Evolutionary conservation across 768 basidiomycete genomes (phyloP).

Genomic region (Suillus weaverae): DNA sequence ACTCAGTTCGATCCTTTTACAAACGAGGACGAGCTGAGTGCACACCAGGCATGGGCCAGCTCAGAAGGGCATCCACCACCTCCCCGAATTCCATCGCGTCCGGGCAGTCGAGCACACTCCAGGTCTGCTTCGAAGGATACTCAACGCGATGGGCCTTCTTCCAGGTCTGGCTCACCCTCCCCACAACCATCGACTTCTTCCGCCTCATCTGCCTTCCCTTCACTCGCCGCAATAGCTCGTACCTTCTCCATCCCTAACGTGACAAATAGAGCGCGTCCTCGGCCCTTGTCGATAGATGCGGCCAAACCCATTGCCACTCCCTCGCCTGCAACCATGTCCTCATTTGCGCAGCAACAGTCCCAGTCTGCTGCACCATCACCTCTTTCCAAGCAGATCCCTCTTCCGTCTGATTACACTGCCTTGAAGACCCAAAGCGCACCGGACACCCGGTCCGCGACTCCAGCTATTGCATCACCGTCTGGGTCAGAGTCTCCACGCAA

Average conservation of each 20-base stretch:
- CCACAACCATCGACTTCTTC: slow-evolving; percentile 15
- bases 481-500: slow-evolving; percentile 32
- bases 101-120: slow-evolving; percentile 10
- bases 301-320: slow-evolving; percentile 59
- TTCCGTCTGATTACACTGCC: slow-evolving; percentile 5
- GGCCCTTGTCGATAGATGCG: slow-evolving; percentile 63
- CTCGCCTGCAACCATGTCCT: slow-evolving; percentile 57
- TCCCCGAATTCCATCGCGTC: slow-evolving; percentile 30
- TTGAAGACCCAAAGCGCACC: slow-evolving; percentile 12
- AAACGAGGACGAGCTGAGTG: slow-evolving; percentile 55
- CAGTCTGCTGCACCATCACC: slow-evolving; percentile 11
- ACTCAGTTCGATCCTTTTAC: slow-evolving; percentile 70
- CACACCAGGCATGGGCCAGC: slow-evolving; percentile 63
- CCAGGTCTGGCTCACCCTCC: slow-evolving; percentile 26
- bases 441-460: slow-evolving; percentile 27
- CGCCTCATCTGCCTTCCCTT: slow-evolving; percentile 49
- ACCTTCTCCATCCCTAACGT: slow-evolving; percentile 58
- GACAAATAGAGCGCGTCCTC: slow-evolving; percentile 35
- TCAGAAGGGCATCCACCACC: slow-evolving; percentile 64
- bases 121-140: slow-evolving; percentile 12
- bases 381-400: slow-evolving; percentile 10
- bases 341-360: slow-evolving; percentile 41
- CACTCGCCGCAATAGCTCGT: slow-evolving; percentile 66
- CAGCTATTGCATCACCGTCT: slow-evolving; percentile 19
- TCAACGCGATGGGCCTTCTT: slow-evolving; percentile 5